phyloP scores from a whole-genome alignment of 2,329 filamentous ascomycete genomes.

The Neopestalotiopsis rosae region DNA sequence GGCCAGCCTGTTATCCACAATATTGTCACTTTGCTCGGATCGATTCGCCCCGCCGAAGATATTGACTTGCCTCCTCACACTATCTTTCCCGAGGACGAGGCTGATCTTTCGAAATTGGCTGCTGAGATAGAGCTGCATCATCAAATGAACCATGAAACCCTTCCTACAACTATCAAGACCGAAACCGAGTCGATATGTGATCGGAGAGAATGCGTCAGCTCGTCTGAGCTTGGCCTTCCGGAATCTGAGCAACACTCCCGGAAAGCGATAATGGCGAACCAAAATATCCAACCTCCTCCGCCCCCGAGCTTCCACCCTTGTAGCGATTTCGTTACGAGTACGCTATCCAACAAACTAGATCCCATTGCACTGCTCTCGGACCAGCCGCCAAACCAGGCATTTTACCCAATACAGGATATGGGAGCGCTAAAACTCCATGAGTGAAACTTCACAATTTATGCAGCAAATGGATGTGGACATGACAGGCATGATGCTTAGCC shows the following conservation, averaged over 20 bases:
- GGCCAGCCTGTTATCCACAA: no score
- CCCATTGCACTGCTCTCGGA: slow-evolving; percentile 33
- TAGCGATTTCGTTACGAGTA: slow-evolving; percentile 45
- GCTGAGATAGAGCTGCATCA: no score
- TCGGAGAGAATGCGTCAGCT: no score
- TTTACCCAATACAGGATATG: slow-evolving; percentile 41
- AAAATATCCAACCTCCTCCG: slow-evolving; percentile 54
- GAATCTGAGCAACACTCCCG: slow-evolving; percentile 62
- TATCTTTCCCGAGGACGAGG: no score
- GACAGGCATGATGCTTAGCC: slow-evolving; percentile 52
- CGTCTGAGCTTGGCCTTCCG: slow-evolving; percentile 60
- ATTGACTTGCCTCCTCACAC: no score
- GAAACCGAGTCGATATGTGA: no score
- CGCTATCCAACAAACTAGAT: slow-evolving; percentile 34
- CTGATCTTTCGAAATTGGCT: no score
- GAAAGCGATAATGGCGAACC: slow-evolving; percentile 49
- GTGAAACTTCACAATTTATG: slow-evolving; percentile 45
- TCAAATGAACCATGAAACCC: no score
- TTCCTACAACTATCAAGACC: no score
- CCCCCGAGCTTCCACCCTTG: slow-evolving; percentile 57
- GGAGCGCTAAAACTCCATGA: slow-evolving; percentile 39
- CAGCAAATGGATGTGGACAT: slow-evolving; percentile 46
- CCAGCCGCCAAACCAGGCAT: slow-evolving; percentile 31
- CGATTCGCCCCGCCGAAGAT: no score
- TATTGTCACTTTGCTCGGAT: no score